Base-by-base conservation (phyloP, 257 asterid genomes). In the Oldenlandia corymbosa region DNA sequence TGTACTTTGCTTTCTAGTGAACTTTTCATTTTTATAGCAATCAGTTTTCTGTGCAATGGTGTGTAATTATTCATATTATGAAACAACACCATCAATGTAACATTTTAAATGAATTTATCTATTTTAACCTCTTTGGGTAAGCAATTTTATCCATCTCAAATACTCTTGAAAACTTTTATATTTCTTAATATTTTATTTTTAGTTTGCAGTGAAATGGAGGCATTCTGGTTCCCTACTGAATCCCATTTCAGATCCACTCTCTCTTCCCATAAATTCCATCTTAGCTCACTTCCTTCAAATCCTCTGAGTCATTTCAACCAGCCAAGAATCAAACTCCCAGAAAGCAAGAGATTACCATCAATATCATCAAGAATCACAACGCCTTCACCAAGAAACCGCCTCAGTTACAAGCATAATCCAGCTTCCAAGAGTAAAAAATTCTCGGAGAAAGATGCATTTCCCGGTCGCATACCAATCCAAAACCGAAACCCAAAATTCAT, bases 401-500 rank as follows among this genome's bases (percentile, higher is more conserved):
- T 51, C 58, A 66, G 31, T 32, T 39, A 47, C 37, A 53, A 39
- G 60, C 34, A 31, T 34, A 48, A 37, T 54, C 60, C 43, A 27
- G 24, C 58, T 46, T 62, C 18, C 56, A 65, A 58, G 16, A 70
- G 72, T 41, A 66, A 60, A 50, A 77, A 68, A 55, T 73, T 72
- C 74, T 47, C 55, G 3, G 82, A 76, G 64, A 78, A 75, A 69
- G 66, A 72, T 46, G 81, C 72, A 42, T 82, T 72, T 66, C 88
- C 89, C n/a, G 64, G 77, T 52, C 78, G 78, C 46, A 50, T 84
- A 30, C 83, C 95, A 11, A 68, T 92, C 60, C 83, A 85, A 65
- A 74, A 47, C 69, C 89, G 76, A 51, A 82, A 93, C 80, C 99
- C 99, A 32, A 82, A 80, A 41, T 87, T 81, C 26, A 72, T 93